These are phyloP conservation scores for Citrullus colocynthis DNA, from an alignment of 306 rosid genomes.

Conservation along the genomic window DNA sequence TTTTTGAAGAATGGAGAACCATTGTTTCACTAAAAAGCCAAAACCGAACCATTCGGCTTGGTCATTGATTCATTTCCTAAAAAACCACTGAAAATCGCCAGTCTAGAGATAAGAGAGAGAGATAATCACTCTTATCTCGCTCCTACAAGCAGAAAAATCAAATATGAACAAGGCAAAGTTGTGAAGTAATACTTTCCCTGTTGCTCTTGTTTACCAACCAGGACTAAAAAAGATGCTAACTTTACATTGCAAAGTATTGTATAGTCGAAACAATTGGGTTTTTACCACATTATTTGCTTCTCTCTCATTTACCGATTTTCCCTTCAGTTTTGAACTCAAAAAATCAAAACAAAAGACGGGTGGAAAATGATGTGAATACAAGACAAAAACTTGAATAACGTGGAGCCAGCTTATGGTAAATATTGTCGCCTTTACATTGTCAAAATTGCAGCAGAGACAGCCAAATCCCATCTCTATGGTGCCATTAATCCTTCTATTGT, in stretches of 20 bases:
- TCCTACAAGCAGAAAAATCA: too few species aligned
- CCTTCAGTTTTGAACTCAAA: background rate
- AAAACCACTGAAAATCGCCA: too few species aligned
- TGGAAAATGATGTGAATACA: background rate
- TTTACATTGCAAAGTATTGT: background rate
- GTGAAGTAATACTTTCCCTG: background rate
- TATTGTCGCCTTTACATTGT: slow-evolving; percentile 8
- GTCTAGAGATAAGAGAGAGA: too few species aligned
- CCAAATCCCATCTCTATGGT: slow-evolving; percentile 30
- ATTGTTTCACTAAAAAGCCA: too few species aligned
- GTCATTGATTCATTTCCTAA: too few species aligned
- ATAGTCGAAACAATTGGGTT: background rate
- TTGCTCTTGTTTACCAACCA: slow-evolving; percentile 4
- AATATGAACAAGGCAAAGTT: too few species aligned
- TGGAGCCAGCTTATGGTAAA: too few species aligned
- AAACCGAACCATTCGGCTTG: too few species aligned
- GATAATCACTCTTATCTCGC: too few species aligned
- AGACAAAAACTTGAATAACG: background rate
- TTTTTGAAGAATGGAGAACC: too few species aligned
- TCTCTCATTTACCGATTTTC: background rate
- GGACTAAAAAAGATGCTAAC: background rate
- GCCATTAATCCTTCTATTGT: slow-evolving; percentile 99
- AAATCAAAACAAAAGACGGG: background rate
- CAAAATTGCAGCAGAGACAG: slow-evolving; percentile 45
- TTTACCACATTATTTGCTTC: background rate